Conservation (phyloP, 768 basidiomycete genomes). For the Leccinum subtestaceum region DNA sequence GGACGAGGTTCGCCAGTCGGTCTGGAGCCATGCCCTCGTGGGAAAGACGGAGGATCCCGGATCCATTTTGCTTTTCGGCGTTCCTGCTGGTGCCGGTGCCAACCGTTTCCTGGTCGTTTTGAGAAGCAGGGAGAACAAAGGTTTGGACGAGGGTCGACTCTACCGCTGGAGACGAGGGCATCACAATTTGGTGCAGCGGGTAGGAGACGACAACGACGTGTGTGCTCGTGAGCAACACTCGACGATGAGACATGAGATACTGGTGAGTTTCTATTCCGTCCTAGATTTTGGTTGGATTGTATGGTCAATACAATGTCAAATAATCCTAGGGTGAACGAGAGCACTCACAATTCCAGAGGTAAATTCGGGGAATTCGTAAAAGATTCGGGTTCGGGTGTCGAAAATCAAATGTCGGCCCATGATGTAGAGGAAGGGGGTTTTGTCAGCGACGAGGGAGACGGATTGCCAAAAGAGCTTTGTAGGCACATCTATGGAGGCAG, state of each 20-base stretch:
- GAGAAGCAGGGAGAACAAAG: neutral
- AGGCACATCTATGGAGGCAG: neutral
- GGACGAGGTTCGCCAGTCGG: neutral
- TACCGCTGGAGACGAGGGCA: neutral
- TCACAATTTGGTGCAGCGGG: neutral
- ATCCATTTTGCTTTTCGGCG: neutral
- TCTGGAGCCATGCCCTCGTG: neutral
- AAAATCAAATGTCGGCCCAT: neutral
- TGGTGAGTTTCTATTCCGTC: neutral
- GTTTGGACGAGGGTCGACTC: constrained; percentile 2
- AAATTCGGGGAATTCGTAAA: neutral
- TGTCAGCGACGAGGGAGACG: neutral
- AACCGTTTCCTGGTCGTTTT: neutral
- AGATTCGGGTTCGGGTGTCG: neutral
- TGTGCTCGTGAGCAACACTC: constrained; percentile 2
- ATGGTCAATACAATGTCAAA: neutral
- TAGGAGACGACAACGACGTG: constrained; percentile 3
- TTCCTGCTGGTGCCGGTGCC: neutral
- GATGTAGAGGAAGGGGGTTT: neutral
- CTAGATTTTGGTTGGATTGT: neutral
- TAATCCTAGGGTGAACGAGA: neutral
- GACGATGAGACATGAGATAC: neutral
- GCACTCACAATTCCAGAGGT: neutral
- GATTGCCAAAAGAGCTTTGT: neutral
- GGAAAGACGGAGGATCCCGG: constrained; percentile 4